These are phyloP conservation scores for Arthroderma sp. DNA, from an alignment of 2,329 filamentous ascomycete species.

Conservation along the genomic window DNA sequence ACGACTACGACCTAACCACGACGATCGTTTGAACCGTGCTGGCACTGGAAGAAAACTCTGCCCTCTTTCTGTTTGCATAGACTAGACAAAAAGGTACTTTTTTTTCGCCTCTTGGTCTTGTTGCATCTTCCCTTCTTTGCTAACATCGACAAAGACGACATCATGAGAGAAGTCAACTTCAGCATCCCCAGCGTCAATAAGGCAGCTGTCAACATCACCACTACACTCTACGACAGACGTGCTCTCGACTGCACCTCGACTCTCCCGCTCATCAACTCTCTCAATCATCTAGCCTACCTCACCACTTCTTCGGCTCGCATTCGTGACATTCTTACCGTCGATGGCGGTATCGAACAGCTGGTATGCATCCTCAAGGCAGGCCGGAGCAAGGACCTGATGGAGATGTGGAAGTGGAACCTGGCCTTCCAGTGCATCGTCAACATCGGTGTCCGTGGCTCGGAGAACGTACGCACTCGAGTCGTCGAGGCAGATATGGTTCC, in stretches of 20 bases:
- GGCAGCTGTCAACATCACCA: slow-evolving; percentile 97
- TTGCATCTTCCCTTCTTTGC: too few relatives aligned
- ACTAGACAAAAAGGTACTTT: background rate
- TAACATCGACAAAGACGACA: slow-evolving; percentile 33
- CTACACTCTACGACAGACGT: slow-evolving; percentile 91
- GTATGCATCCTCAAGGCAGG: slow-evolving; percentile 98
- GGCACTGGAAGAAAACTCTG: background rate
- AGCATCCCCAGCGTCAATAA: slow-evolving; percentile 99
- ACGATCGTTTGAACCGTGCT: background rate
- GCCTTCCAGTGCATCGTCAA: slow-evolving; percentile 99
- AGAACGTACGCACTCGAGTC: slow-evolving; percentile 83
- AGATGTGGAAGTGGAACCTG: slow-evolving; percentile 99
- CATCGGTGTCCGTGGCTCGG: slow-evolving; percentile 90
- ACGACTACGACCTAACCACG: background rate
- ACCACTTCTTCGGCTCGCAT: slow-evolving; percentile 96
- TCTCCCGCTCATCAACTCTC: slow-evolving; percentile 91
- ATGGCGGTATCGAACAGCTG: slow-evolving; percentile 92
- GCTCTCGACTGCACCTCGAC: slow-evolving; percentile 98
- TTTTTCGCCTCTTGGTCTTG: background rate
- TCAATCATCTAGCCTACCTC: slow-evolving; percentile 96
- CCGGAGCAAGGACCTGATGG: slow-evolving; percentile 95
- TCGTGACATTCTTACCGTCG: slow-evolving; percentile 92
- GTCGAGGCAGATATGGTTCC: slow-evolving; percentile 99
- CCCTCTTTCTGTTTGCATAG: too few relatives aligned
- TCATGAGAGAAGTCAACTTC: slow-evolving; percentile 99